A percentile compares a stretch with the other conserved stretches of the same genome.
Conservation (phyloP, 148 eudicot species). For the Rhododendron vialii region DNA sequence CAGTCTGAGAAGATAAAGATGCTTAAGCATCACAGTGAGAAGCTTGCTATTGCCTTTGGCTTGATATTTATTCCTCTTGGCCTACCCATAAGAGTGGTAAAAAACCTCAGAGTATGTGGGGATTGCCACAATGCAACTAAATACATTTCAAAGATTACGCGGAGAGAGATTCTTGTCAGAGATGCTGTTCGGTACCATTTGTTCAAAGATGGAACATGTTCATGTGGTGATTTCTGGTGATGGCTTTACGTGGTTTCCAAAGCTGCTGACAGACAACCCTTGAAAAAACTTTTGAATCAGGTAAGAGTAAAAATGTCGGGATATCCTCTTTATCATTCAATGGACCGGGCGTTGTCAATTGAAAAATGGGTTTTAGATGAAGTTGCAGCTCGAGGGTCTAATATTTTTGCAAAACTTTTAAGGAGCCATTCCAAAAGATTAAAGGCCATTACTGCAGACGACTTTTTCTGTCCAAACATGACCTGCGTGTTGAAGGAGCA, state of each 20-base stretch:
- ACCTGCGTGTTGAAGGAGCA: neutral
- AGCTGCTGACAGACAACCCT: neutral
- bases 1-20: constrained; percentile 70
- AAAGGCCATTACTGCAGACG: neutral
- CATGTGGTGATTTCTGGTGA: constrained; percentile 99
- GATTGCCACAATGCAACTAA: constrained; percentile 93
- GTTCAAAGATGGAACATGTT: constrained; percentile 86
- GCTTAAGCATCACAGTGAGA: constrained; percentile 85
- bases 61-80: constrained; percentile 64
- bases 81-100: constrained; percentile 72
- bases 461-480: neutral
- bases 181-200: constrained; percentile 92
- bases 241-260: neutral
- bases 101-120: constrained; percentile 90
- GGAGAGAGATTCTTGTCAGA: constrained; percentile 92
- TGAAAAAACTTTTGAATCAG: neutral
- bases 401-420: neutral
- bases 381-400: neutral
- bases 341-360: neutral
- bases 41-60: constrained; percentile 93
- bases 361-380: neutral
- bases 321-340: neutral
- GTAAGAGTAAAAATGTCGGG: neutral
- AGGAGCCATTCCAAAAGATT: neutral
- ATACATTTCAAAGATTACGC: constrained; percentile 73